A percentile compares a stretch with the other conserved stretches of the same genome.
Evolutionary conservation across 202 grass and related monocot species (phyloP).

Genomic region (Panicum hallii): DNA sequence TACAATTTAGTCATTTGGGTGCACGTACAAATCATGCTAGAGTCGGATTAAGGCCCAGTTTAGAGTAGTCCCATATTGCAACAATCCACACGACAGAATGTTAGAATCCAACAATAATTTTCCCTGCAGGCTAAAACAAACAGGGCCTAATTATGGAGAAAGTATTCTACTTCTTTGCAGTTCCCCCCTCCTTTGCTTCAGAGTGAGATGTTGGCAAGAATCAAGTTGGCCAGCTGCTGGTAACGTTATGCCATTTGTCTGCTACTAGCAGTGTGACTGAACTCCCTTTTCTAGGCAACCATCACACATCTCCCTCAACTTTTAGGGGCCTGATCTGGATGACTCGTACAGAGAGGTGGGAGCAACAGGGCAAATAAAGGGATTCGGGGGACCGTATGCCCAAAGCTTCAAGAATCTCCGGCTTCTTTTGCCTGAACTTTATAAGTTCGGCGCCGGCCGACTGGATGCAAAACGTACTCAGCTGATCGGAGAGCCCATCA

Average conservation of each 20-base stretch:
- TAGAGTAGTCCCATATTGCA: too few relatives aligned
- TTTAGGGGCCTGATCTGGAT: neutral
- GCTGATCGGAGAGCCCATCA: neutral
- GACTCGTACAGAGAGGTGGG: neutral
- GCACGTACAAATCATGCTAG: too few relatives aligned
- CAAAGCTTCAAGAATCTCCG: neutral
- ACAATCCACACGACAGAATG: too few relatives aligned
- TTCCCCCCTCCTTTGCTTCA: neutral
- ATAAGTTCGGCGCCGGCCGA: slow-evolving; percentile 12
- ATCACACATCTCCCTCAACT: neutral
- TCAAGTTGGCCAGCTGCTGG: neutral
- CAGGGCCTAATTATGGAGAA: neutral
- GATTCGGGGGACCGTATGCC: neutral
- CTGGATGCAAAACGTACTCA: slow-evolving; percentile 18
- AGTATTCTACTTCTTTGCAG: too few relatives aligned
- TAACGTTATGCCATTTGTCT: neutral
- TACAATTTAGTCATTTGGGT: neutral
- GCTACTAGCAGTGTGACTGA: neutral
- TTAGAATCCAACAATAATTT: too few relatives aligned
- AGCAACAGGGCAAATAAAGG: neutral
- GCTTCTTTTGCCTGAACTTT: slow-evolving; percentile 31
- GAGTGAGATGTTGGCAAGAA: neutral
- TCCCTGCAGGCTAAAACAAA: neutral
- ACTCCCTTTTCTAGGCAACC: neutral
- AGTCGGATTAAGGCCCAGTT: too few relatives aligned